These are phyloP conservation scores for thale cress (Arabidopsis thaliana) DNA, from an alignment of 345 rosid species.

Conservation along the genomic window DNA sequence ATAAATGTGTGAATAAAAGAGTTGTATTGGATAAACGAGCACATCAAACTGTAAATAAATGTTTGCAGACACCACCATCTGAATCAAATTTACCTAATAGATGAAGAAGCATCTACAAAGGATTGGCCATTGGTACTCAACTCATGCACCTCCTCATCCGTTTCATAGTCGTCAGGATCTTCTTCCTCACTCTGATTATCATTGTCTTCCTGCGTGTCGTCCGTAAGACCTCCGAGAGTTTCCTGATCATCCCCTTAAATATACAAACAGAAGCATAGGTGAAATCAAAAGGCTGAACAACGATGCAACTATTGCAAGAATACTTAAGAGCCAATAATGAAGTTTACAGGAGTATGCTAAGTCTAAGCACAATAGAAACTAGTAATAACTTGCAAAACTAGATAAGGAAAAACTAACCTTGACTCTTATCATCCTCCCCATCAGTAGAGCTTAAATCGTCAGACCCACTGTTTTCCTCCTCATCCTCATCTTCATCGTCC, in stretches of 20 bases:
- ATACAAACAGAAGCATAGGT: slow-evolving; percentile 15
- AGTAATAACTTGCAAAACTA: not conserved
- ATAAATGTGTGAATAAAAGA: not conserved
- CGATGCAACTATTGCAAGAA: slow-evolving; percentile 24
- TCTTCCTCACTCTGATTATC: slow-evolving; percentile 52
- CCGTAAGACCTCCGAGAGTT: slow-evolving; percentile 39
- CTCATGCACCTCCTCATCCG: slow-evolving; percentile 53
- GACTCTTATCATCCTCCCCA: slow-evolving; percentile 46
- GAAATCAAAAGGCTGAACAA: slow-evolving; percentile 16
- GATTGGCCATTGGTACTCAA: slow-evolving; percentile 44
- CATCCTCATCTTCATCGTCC: slow-evolving; percentile 49
- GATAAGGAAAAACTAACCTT: slow-evolving; percentile 40
- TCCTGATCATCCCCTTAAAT: slow-evolving; percentile 48
- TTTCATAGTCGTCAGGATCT: slow-evolving; percentile 48
- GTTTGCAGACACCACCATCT: slow-evolving; percentile 8
- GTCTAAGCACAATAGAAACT: not conserved
- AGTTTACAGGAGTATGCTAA: not conserved
- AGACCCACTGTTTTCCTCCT: slow-evolving; percentile 51
- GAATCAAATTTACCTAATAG: slow-evolving; percentile 51
- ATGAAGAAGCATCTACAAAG: slow-evolving; percentile 35
- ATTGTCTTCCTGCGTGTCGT: slow-evolving; percentile 42
- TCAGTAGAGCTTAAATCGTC: slow-evolving; percentile 48
- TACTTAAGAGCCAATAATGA: slow-evolving; percentile 15
- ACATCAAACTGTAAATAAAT: slow-evolving; percentile 2
- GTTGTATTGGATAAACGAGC: not conserved